A percentile compares a stretch with the other conserved stretches of the same genome.
Conservation (phyloP, 2,329 filamentous ascomycete genomes). For the Trichoderma koningiopsis region DNA sequence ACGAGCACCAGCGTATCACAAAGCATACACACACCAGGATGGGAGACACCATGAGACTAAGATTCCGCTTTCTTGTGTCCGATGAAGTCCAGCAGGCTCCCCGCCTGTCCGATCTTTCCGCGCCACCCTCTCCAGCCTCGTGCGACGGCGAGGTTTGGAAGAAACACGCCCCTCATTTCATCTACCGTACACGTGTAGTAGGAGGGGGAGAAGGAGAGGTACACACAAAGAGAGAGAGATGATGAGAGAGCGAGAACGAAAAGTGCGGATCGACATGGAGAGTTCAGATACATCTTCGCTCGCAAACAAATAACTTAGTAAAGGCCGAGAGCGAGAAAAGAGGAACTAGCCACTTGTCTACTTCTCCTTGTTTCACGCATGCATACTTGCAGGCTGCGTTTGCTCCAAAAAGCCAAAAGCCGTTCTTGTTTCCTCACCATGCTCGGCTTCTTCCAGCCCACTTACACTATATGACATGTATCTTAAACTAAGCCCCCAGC, state of each 20-base stretch:
- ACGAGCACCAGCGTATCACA: slow-evolving; percentile 1
- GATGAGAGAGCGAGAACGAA: not conserved
- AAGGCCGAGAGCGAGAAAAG: not conserved
- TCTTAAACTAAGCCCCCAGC: not conserved
- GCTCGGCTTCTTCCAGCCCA: slow-evolving; percentile 13
- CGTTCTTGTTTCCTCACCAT: slow-evolving; percentile 11
- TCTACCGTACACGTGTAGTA: not conserved
- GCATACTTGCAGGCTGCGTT: not conserved
- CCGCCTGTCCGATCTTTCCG: slow-evolving; percentile 25
- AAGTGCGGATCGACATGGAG: not conserved
- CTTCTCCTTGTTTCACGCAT: slow-evolving; percentile 12
- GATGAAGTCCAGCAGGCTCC: slow-evolving; percentile 27
- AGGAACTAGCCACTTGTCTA: not conserved
- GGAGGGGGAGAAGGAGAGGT: not conserved
- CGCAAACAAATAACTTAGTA: not conserved
- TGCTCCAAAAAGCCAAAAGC: not conserved
- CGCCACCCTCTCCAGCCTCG: slow-evolving; percentile 20
- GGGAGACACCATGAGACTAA: slow-evolving; percentile 18
- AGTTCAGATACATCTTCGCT: not conserved
- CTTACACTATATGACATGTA: not conserved
- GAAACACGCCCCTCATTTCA: not conserved
- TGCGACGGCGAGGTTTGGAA: not conserved
- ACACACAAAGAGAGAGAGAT: not conserved
- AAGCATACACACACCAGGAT: not conserved
- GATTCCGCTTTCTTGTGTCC: slow-evolving; percentile 26